Evolutionary conservation across 106 monocot genomes (phyloP).

Genomic region (Apostasia ramifera): DNA sequence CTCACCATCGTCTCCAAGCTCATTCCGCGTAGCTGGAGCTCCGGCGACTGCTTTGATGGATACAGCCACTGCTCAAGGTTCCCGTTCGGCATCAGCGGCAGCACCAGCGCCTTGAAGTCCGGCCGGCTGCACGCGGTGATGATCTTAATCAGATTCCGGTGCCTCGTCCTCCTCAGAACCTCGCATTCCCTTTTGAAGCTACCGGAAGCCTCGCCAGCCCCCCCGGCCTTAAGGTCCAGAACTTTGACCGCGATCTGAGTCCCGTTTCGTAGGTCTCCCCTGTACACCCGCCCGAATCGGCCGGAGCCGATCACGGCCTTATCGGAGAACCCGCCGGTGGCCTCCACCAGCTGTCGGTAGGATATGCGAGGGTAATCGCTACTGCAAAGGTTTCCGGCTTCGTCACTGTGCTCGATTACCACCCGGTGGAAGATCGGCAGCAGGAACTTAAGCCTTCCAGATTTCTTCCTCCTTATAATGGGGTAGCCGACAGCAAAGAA

Average conservation of each 20-base stretch:
- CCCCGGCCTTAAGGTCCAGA: conserved; percentile 25
- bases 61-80: conserved; percentile 64
- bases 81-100: conserved; percentile 84
- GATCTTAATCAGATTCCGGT: conserved; percentile 79
- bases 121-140: conserved; percentile 83
- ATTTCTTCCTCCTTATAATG: not conserved
- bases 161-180: conserved; percentile 66
- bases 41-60: conserved; percentile 6
- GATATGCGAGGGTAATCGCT: conserved; percentile 64
- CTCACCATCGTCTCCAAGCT: conserved; percentile 40
- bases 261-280: conserved; percentile 40
- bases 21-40: not conserved
- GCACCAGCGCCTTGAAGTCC: conserved; percentile 80
- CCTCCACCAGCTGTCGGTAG: conserved; percentile 52
- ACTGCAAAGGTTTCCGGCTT: not conserved
- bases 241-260: conserved; percentile 69
- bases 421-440: conserved; percentile 3
- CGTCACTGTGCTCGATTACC: not conserved
- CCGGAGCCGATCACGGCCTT: conserved; percentile 65
- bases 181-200: conserved; percentile 83
- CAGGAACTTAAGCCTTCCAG: not conserved
- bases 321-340: conserved; percentile 59
- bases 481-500: not conserved
- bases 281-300: conserved; percentile 68
- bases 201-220: conserved; percentile 7